Base-by-base conservation (phyloP, 192 early-diverging fungal species). In the Entomortierella beljakovae region DNA sequence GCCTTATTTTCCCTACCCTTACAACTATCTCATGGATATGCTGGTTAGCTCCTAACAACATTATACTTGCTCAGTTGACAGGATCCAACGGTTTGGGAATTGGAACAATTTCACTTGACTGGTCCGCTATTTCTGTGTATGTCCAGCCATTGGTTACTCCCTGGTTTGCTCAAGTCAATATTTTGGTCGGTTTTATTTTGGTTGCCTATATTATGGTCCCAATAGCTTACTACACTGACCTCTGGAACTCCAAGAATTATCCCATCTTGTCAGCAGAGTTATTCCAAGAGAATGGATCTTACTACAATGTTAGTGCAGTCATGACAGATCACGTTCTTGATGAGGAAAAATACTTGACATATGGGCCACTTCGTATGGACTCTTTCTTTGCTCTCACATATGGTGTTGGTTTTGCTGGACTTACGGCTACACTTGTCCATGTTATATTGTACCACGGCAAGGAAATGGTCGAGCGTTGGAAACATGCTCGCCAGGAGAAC, bases 361-460 rank as follows among this genome's bases (percentile, higher is more conserved):
- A 75, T 82, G 52, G 77, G 51, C 49, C 76, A 71, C 34, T 74
- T 70, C 32, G 53, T 79, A 79, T 79, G 65, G 61, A 57, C 18
- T 49, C 74, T 13, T 81, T 87, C 63, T 85, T 84, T 62, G 82
- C 81, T 22, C 42, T 87, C 22, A 75, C 83, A 37, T 90, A 86
- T 48, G 80, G 76, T 62, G 73, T 86, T n/a, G 80, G 81, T 25
- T 88, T 91, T 62, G 80, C 88, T 25, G 81, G 79, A 40, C 57
- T 93, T 60, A 82, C 85, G n/a, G 71, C 87, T 25, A 61, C 85
- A 2, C 13, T 94, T 6, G 77, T 81, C n/a, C 91, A 94, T 58
- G 82, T 84, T 18, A 46, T 42, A 11, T 67, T 94, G 15, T 90
- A 85, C 79, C 84, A 91, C 50, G 87, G 91, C 23, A 59, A 62